Evolutionary conservation across 306 rosid species (phyloP).

Genomic region (Rubus idaeus): DNA sequence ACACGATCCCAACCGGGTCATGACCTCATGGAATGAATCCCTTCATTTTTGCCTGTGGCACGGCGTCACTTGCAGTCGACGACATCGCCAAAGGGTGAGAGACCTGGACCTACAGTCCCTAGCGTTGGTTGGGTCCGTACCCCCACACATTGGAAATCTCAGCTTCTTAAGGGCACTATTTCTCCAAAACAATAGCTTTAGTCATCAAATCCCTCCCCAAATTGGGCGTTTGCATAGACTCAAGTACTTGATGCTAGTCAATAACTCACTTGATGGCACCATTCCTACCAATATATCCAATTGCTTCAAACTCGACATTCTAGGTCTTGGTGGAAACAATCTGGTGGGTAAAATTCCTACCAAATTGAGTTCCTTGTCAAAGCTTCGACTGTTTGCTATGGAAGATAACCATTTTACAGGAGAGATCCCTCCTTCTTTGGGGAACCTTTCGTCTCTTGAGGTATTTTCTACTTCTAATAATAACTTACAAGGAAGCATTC

Average conservation of each 20-base stretch:
- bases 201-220: too few relatives aligned
- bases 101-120: too few relatives aligned
- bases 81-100: too few relatives aligned
- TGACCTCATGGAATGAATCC: too few relatives aligned
- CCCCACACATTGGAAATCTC: too few relatives aligned
- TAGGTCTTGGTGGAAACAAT: fast-evolving
- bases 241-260: fast-evolving
- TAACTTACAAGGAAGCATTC: background rate
- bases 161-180: too few relatives aligned
- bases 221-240: background rate
- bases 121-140: too few relatives aligned
- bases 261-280: background rate
- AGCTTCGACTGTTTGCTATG: background rate
- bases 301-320: background rate
- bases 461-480: fast-evolving
- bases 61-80: too few relatives aligned
- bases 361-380: background rate
- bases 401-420: background rate
- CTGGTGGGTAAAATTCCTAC: background rate
- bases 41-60: too few relatives aligned
- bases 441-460: background rate
- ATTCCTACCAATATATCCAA: background rate
- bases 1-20: too few relatives aligned
- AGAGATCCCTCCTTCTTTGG: background rate
- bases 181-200: too few relatives aligned